Evolutionary conservation across 495 filamentous ascomycete species (phyloP).

Genomic region (Chaetomidium leptoderma): DNA sequence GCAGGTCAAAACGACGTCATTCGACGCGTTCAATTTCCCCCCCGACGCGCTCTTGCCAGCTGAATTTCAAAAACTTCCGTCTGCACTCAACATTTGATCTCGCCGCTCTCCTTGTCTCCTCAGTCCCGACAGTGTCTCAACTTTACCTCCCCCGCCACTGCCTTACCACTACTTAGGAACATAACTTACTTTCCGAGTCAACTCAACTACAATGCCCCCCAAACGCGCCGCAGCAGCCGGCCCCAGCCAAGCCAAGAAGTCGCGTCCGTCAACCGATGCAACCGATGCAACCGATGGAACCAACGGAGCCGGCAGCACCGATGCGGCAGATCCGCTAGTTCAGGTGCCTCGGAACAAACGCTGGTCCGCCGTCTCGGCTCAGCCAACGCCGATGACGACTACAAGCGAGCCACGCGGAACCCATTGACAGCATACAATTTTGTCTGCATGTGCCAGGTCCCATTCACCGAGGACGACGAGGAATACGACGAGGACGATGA

Average conservation of each 20-base stretch:
- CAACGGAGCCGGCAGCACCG: neutral
- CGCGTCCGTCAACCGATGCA: too few relatives aligned
- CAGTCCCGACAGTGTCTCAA: too few relatives aligned
- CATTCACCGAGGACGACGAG: conserved; percentile 20
- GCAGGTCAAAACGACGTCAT: too few relatives aligned
- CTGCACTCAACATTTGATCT: too few relatives aligned
- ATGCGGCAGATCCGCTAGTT: too few relatives aligned
- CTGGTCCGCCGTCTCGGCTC: conserved; percentile 42
- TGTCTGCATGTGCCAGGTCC: conserved; percentile 33
- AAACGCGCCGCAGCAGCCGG: conserved; percentile 11
- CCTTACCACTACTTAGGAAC: too few relatives aligned
- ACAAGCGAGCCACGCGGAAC: conserved; percentile 26
- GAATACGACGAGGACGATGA: conserved; percentile 21
- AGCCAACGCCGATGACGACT: conserved; percentile 36
- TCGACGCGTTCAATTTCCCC: too few relatives aligned
- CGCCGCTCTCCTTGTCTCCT: too few relatives aligned
- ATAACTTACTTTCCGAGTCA: too few relatives aligned
- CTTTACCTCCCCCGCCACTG: too few relatives aligned
- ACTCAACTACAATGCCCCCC: conserved; percentile 15
- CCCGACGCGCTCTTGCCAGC: too few relatives aligned
- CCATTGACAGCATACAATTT: conserved; percentile 31
- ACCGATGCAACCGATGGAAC: conserved; percentile 3
- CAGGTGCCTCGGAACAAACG: conserved; percentile 33
- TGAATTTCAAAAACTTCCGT: too few relatives aligned
- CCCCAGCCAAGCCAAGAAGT: conserved; percentile 16